phyloP scores from a whole-genome alignment of 106 monocot genomes.

The Allium fistulosum region DNA sequence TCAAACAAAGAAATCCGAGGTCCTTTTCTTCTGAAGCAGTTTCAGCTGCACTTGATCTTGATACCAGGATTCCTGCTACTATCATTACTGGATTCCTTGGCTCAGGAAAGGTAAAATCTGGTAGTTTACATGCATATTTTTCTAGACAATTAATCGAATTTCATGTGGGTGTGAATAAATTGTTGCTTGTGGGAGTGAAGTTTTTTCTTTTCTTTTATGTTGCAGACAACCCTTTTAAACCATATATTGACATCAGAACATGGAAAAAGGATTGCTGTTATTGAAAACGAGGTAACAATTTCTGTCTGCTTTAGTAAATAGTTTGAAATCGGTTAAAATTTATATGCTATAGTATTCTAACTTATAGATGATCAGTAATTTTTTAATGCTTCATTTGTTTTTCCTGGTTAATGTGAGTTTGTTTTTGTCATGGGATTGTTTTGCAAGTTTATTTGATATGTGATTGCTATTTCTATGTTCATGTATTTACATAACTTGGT shows the following conservation, averaged over 20 bases:
- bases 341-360: background rate
- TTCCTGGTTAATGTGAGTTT: background rate
- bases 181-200: background rate
- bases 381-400: background rate
- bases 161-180: too few relatives aligned
- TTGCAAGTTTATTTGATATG: too few relatives aligned
- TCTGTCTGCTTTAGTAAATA: background rate
- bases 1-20: constrained; percentile 9
- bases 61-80: constrained; percentile 78
- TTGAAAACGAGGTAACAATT: constrained; percentile 81
- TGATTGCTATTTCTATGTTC: too few relatives aligned
- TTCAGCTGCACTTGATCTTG: constrained; percentile 27
- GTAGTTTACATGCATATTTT: too few relatives aligned
- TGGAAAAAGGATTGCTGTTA: constrained; percentile 90
- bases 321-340: background rate
- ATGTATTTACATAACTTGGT: too few relatives aligned
- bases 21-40: constrained; percentile 19
- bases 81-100: constrained; percentile 92
- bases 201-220: background rate
- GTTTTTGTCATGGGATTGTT: too few relatives aligned
- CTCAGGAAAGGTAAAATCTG: constrained; percentile 62
- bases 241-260: constrained; percentile 86
- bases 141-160: too few relatives aligned
- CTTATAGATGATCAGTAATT: background rate
- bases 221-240: constrained; percentile 86